Evolutionary conservation across 352 stramenopile species (phyloP), one percentile per base, ranked within the genome.

Genomic region (Globisporangium paroecandrum): DNA sequence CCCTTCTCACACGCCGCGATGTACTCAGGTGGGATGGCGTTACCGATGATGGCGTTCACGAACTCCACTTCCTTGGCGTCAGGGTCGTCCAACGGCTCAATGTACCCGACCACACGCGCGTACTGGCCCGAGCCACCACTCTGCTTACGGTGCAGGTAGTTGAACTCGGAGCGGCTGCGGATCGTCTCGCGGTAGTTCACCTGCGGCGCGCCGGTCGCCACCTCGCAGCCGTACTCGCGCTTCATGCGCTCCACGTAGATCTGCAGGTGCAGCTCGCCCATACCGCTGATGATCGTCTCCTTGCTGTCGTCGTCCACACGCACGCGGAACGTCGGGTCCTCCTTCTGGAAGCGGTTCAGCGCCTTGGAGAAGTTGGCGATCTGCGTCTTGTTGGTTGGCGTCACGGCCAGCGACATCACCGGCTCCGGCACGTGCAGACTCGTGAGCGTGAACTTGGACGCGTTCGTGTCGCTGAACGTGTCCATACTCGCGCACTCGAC

Each of bases 91-190:
- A 99, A 84, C 2, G 97, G 97, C 79, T 99, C 98, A 69, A 99
- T 89, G 85, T 98, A 99, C 56, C 98, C 98, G 60, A 98, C 95
- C 53, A 99, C 97, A 69, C 91, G 88, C 24, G 87, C 91, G 79
- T 98, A 99, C 79, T 99, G 98, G 47, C 98, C 98, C 53, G 90
- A 91, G 60, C 98, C 98, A 75, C 98, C 98, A 47, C 95, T 98
- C 84, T 99, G 98, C 76, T 99, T 99, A 78, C 99, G 99, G 88
- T 99, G 98, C 58, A 99, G 72, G 82, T 98, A 99, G 83, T 99
- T 98, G 80, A 99, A 99, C 62, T 98, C 86, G 62, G 89, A 87
- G 46, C 91, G 91, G 55, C 82, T 69, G 36, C 82, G 90, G 74
- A 99, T 98, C 15, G 97, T 99, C 81, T 99, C 97, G 68, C 98